Evolutionary conservation across 2,329 filamentous ascomycete species (phyloP), one percentile per base, ranked within the genome.

Genomic region (Trichoderma koningiopsis): DNA sequence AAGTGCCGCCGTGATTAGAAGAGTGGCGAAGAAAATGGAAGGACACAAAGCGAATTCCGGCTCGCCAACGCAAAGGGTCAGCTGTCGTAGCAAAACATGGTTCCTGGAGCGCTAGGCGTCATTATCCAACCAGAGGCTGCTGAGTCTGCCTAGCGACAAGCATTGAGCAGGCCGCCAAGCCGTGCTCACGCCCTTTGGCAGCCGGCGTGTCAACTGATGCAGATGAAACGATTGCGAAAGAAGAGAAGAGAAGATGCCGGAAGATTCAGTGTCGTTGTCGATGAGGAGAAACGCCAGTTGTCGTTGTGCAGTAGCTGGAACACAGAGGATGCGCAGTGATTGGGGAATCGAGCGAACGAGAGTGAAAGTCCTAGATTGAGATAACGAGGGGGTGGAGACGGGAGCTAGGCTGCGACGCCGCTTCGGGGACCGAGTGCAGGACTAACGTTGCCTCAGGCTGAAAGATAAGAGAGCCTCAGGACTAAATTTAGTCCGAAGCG

Each of bases 121-220:
- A 59, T 67, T 37, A 67, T 59, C 63, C 55, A 67, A 67, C 63
- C 40, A 52, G 55, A 37, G 10, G 49, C 35, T 67, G 53, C 40
- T 58, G 63, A 67, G 63, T 67, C 63, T 67, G 63, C 63, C 63
- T 67, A 67, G 55, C 37, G 63, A 59, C 62, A 53, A 49, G 40
- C 63, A 52, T 66, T n/a, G n/a, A 53, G 47, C 22, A 47, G 35
- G 53, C 49, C 24, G 61, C 27, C 31, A 8, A 24, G 24, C 27
- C 40, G 35, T 49, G 27, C 19, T 29, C 63, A 55, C 63, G 55
- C 55, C 63, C 63, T 67, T 47, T 57, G 37, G 22, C 33, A 14
- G 53, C 57, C 55, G 7, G 22, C 11, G 19, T 43, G 40, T 49
- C 47, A 13, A 49, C 10, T 4, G n/a, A 24, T 11, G 5, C 47